These are phyloP conservation scores for Fusarium acutatum DNA, from an alignment of 2,329 filamentous ascomycete species.

Conservation along the genomic window DNA sequence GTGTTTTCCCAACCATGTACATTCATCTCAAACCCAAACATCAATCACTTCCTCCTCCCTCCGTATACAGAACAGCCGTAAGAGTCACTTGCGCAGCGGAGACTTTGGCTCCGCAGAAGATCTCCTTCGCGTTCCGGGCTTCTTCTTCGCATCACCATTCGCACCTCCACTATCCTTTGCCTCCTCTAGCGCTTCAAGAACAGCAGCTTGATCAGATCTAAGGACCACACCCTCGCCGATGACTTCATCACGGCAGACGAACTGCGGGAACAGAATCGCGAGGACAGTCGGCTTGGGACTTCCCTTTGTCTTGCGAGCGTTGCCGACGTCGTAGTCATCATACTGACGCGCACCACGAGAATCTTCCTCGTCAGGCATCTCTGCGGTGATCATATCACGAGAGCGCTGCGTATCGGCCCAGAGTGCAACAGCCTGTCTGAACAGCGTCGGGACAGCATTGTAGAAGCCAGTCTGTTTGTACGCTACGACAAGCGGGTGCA, in stretches of 20 bases:
- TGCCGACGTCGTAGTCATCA: constrained; percentile 28
- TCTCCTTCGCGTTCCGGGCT: neutral
- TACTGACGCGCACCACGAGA: constrained; percentile 28
- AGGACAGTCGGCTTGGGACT: constrained; percentile 3
- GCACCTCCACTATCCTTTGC: neutral
- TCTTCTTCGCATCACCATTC: constrained; percentile 27
- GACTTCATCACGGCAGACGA: constrained; percentile 34
- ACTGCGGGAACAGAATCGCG: constrained; percentile 40
- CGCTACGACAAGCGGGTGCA: constrained; percentile 33
- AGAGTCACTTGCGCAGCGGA: constrained; percentile 15
- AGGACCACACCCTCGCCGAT: constrained; percentile 39
- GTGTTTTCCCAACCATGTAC: neutral
- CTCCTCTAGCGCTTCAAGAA: constrained; percentile 28
- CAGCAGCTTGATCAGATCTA: constrained; percentile 35
- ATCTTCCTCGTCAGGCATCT: constrained; percentile 34
- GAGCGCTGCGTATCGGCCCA: constrained; percentile 41
- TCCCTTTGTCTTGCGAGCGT: constrained; percentile 13
- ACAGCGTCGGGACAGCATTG: constrained; percentile 34
- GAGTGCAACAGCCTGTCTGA: constrained; percentile 36
- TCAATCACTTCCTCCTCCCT: neutral
- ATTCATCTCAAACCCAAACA: neutral
- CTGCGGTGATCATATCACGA: constrained; percentile 37
- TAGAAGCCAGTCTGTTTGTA: constrained; percentile 40
- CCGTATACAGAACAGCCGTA: neutral
- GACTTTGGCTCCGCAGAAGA: constrained; percentile 22